Evolutionary conservation across 805 yeast species (phyloP).

Genomic region (Saccharomycopsis javanensis): DNA sequence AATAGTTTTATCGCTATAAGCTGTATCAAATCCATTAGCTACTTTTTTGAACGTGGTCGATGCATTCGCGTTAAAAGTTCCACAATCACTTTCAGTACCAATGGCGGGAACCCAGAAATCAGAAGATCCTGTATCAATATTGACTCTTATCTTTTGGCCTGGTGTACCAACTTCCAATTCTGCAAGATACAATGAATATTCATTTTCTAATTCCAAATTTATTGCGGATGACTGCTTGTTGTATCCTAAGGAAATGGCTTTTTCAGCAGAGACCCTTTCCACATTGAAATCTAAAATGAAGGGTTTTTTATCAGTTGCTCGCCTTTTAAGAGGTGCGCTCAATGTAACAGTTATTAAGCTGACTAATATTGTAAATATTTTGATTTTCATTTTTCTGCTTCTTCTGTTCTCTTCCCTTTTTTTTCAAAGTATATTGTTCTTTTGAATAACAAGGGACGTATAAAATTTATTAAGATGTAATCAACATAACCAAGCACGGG

Average conservation of each 20-base stretch:
- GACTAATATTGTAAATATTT: neutral
- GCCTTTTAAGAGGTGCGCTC: neutral
- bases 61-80: slow-evolving; percentile 21
- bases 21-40: slow-evolving; percentile 29
- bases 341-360: neutral
- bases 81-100: slow-evolving; percentile 10
- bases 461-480: too few relatives aligned
- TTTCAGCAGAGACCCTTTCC: neutral
- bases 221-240: neutral
- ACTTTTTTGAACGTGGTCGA: slow-evolving; percentile 24
- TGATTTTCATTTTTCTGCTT: neutral
- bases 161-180: slow-evolving; percentile 36
- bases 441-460: too few relatives aligned
- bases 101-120: slow-evolving; percentile 38
- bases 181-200: slow-evolving; percentile 36
- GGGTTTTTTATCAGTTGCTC: neutral
- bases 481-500: too few relatives aligned
- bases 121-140: slow-evolving; percentile 42
- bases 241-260: neutral
- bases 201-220: slow-evolving; percentile 27
- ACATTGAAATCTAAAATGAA: neutral
- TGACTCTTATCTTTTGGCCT: slow-evolving; percentile 31
- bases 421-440: neutral
- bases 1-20: slow-evolving; percentile 39
- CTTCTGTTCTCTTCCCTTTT: neutral